Evolutionary conservation across 805 yeast species (phyloP).

Genomic region (Lipomyces spencermartinsiae): DNA sequence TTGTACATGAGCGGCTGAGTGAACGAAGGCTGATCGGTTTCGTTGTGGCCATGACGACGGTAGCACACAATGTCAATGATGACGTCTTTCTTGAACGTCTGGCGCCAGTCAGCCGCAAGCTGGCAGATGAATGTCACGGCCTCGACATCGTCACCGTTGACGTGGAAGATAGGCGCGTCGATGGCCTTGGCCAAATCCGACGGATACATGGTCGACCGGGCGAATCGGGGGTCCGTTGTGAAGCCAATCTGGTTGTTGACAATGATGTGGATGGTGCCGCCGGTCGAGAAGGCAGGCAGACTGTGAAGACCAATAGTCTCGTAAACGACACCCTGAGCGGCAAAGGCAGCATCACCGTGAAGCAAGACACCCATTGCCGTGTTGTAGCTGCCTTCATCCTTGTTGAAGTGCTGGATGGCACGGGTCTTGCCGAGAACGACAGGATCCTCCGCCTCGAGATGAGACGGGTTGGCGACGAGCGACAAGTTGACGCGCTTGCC

Average conservation of each 20-base stretch:
- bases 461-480: constrained; percentile 98
- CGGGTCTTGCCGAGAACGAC: constrained; percentile 98
- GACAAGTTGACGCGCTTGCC: constrained; percentile 96
- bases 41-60: constrained; percentile 99
- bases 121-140: constrained; percentile 88
- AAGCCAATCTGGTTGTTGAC: constrained; percentile 99
- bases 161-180: constrained; percentile 99
- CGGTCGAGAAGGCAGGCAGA: constrained; percentile 94
- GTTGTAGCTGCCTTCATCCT: constrained; percentile 78
- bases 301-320: constrained; percentile 96
- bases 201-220: constrained; percentile 98
- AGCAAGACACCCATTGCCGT: constrained; percentile 91
- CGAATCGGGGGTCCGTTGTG: constrained; percentile 97
- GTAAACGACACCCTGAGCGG: constrained; percentile 98
- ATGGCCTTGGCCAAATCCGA: constrained; percentile 96
- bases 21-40: constrained; percentile 98
- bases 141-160: constrained; percentile 97
- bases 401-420: constrained; percentile 90
- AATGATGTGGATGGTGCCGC: constrained; percentile 96
- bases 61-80: constrained; percentile 97
- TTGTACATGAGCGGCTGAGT: constrained; percentile 98
- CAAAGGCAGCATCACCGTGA: constrained; percentile 99
- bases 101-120: constrained; percentile 98
- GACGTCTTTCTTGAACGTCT: constrained; percentile 94
- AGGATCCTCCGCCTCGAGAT: constrained; percentile 98